These are phyloP conservation scores for Rhynchospora pubera DNA, from an alignment of 176 grass and related monocot species.

Conservation along the genomic window DNA sequence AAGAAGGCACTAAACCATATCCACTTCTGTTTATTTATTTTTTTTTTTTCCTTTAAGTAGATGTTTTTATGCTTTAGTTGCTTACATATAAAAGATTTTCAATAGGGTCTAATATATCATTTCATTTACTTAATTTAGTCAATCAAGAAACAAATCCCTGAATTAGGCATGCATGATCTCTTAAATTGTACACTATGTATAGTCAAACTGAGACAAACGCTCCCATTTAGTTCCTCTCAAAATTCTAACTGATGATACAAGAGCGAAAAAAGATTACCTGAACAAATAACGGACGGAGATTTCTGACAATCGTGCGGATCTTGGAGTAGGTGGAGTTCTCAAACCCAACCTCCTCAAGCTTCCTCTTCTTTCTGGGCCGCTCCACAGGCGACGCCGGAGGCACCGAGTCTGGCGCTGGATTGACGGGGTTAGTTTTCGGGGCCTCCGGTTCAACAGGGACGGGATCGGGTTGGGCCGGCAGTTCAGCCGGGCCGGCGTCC, in stretches of 20 bases:
- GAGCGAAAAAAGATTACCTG: slow-evolving; percentile 18
- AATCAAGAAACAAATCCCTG: neutral
- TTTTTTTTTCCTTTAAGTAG: neutral
- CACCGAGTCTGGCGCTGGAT: neutral
- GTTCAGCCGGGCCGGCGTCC: neutral
- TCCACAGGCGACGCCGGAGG: slow-evolving; percentile 3
- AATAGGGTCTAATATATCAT: neutral
- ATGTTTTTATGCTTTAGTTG: neutral
- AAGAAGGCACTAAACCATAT: neutral
- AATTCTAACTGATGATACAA: neutral
- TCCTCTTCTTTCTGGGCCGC: slow-evolving; percentile 28
- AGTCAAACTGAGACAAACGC: neutral
- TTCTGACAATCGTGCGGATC: slow-evolving; percentile 28
- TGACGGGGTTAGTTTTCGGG: slow-evolving; percentile 21
- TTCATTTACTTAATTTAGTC: neutral
- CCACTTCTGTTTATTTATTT: neutral
- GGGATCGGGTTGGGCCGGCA: neutral
- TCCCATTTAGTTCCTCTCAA: neutral
- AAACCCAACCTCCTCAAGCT: slow-evolving; percentile 25
- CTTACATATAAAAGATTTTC: neutral
- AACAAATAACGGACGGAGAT: slow-evolving; percentile 34
- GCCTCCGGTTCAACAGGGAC: neutral
- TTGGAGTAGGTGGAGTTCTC: slow-evolving; percentile 30
- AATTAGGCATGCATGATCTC: neutral
- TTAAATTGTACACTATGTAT: neutral